A percentile compares a stretch with the other conserved stretches of the same genome.
These are phyloP conservation scores for Helotiales sp. DNA, from an alignment of 2,329 filamentous ascomycete genomes.

Conservation along the genomic window DNA sequence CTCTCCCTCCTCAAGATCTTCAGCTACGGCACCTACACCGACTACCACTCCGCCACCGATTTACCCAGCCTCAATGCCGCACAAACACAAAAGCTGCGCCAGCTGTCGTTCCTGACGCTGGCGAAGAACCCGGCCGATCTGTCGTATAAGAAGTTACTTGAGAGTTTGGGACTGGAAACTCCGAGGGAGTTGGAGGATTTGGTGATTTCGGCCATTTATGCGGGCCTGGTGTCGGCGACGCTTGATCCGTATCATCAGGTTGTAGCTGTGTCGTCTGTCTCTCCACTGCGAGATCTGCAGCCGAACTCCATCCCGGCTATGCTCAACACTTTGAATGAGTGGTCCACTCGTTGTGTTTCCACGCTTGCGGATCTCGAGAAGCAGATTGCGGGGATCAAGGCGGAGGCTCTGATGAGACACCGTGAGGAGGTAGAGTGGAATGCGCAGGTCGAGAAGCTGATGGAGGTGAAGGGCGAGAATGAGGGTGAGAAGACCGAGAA, in stretches of 20 bases:
- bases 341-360: constrained; percentile 77
- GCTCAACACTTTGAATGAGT: constrained; percentile 70
- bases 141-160: constrained; percentile 72
- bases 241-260: constrained; percentile 78
- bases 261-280: constrained; percentile 79
- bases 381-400: constrained; percentile 72
- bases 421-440: constrained; percentile 45
- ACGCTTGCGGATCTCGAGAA: constrained; percentile 77
- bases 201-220: constrained; percentile 86
- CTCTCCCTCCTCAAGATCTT: constrained; percentile 84
- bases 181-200: constrained; percentile 80
- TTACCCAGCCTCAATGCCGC: constrained; percentile 74
- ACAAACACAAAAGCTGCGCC: constrained; percentile 84
- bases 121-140: constrained; percentile 71
- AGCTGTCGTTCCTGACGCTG: constrained; percentile 86
- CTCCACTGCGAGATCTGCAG: constrained; percentile 83
- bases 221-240: constrained; percentile 78
- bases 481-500: constrained; percentile 49
- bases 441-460: constrained; percentile 36
- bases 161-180: constrained; percentile 68
- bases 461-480: constrained; percentile 50
- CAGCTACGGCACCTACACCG: constrained; percentile 85
- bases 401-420: constrained; percentile 58
- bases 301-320: constrained; percentile 74
- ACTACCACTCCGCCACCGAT: constrained; percentile 61